Evolutionary conservation across 352 stramenopile species (phyloP), one percentile per base, ranked within the genome.

Genomic region (Globisporangium nodosum): DNA sequence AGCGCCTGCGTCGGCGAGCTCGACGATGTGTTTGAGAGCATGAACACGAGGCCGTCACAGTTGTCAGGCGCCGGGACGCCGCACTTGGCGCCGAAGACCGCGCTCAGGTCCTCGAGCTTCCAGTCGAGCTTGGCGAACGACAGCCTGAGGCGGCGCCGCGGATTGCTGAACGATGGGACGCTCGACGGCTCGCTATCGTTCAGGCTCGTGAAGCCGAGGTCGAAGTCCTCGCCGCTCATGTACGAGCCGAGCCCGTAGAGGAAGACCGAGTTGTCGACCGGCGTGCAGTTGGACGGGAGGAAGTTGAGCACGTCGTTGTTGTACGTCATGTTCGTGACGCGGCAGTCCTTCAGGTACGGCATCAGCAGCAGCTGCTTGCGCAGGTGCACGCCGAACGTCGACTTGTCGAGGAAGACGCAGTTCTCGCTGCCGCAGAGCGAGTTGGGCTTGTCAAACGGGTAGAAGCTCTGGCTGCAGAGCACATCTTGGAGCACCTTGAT

Each of bases 81-180:
- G 20, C 70, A 78, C 4, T 59, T 64, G 31, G 70, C 65, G 9
- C 65, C 60, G 33, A 78, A 78, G 37, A 63, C 61, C 20, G 55
- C 58, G 49, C 61, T 70, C 57, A 78, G 49, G 20, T 78, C 65
- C 58, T 65, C 21, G 20, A 69, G 20, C 52, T 50, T 46, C 70
- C 68, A 78, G 24, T 68, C 60, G 35, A 76, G 37, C 52, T 70
- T 72, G 0, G 58, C 70, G 42, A 78, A 76, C 7, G 70, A 70
- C n/a, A 78, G 62, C 18, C 66, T 54, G 52, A 76, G 54, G 48
- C 76, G 54, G 3, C 68, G 70, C 6, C 70, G 58, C 16, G 68
- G 58, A 13, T 70, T 71, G 6, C 66, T 33, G 35, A 69, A 52
- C 43, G 62, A 71, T 15, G 68, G 70, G 2, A 48, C 31, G 16